Conservation (phyloP, 306 rosid species). For the Vigna mungo region DNA sequence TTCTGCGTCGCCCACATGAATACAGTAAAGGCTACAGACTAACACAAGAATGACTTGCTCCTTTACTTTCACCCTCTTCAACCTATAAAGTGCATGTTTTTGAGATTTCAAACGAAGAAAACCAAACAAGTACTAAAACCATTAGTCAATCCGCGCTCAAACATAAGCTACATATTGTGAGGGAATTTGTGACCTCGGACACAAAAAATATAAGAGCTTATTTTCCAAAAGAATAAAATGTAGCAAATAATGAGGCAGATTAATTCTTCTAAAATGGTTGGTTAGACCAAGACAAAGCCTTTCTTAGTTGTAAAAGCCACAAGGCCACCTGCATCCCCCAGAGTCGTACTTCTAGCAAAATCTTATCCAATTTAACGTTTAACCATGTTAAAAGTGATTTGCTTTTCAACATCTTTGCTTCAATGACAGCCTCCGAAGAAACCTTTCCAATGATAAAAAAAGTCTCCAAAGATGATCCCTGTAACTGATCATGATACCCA, state of each 20-base stretch:
- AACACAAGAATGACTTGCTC: constrained; percentile 15
- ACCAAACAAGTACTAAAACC: constrained; percentile 28
- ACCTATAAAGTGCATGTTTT: constrained; percentile 32
- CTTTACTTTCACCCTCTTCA: constrained; percentile 7
- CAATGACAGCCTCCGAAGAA: constrained; percentile 87
- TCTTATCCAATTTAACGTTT: constrained; percentile 60
- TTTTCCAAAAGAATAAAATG: constrained; percentile 35
- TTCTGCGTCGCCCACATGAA: constrained; percentile 19
- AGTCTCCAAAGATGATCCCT: constrained; percentile 86
- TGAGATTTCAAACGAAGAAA: neutral
- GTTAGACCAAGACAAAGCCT: constrained; percentile 58
- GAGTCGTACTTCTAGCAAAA: constrained; percentile 73
- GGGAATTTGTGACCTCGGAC: constrained; percentile 50
- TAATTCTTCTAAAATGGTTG: constrained; percentile 32
- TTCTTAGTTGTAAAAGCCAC: constrained; percentile 76
- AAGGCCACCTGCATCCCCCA: constrained; percentile 74
- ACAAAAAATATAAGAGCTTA: constrained; percentile 56
- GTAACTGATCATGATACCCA: constrained; percentile 61
- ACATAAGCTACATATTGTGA: constrained; percentile 30
- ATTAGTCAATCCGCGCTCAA: constrained; percentile 44
- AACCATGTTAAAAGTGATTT: constrained; percentile 68
- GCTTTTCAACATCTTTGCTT: constrained; percentile 65
- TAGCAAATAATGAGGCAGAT: constrained; percentile 32
- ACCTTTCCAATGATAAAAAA: constrained; percentile 84
- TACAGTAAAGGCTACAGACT: neutral